phyloP scores from a whole-genome alignment of 371 early-diverging fungal genomes.

The Parasitella parasitica region DNA sequence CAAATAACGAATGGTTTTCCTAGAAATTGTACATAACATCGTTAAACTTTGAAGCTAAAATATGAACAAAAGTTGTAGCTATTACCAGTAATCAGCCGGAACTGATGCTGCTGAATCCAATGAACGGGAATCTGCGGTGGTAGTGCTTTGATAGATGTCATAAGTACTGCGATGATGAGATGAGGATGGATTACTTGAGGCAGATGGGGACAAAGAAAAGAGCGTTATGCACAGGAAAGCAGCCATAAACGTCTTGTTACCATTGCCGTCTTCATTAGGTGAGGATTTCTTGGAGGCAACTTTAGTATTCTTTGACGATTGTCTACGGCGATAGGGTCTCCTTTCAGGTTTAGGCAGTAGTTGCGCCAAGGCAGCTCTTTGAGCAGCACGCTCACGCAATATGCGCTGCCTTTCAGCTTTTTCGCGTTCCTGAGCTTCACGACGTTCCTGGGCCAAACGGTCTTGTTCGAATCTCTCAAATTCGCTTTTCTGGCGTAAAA shows the following conservation, averaged over 20 bases:
- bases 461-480: slow-evolving; percentile 18
- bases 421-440: slow-evolving; percentile 25
- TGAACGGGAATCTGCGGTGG: neutral
- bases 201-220: slow-evolving; percentile 35
- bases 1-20: slow-evolving; percentile 19
- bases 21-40: neutral
- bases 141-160: slow-evolving; percentile 2
- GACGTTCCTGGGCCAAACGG: slow-evolving; percentile 24
- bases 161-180: neutral
- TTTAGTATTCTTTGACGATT: slow-evolving; percentile 4
- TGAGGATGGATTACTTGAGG: neutral
- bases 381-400: slow-evolving; percentile 31
- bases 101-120: neutral
- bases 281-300: neutral
- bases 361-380: slow-evolving; percentile 30
- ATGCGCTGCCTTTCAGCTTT: slow-evolving; percentile 20
- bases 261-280: slow-evolving; percentile 1
- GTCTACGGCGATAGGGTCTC: slow-evolving; percentile 26
- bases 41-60: neutral
- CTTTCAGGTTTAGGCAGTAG: slow-evolving; percentile 27
- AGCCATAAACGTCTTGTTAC: slow-evolving; percentile 36
- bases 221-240: slow-evolving; percentile 43
- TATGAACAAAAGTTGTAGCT: neutral
- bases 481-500: slow-evolving; percentile 23
- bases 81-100: slow-evolving; percentile 13